Base-by-base conservation (phyloP, 805 yeast species). In the Hanseniaspora lachancei region DNA sequence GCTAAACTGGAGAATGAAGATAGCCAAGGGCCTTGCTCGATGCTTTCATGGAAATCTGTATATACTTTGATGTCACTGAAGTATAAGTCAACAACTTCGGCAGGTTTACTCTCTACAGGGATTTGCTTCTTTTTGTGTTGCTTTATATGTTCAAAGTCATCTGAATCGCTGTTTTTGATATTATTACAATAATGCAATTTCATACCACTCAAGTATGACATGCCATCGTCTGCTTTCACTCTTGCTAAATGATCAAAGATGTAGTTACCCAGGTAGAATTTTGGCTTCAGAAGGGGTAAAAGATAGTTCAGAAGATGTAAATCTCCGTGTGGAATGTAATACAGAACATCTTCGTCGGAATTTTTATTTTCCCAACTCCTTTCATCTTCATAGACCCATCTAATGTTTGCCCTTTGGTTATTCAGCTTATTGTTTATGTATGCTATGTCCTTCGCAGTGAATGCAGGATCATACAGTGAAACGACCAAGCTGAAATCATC, bases 271-370 rank as follows among this genome's bases (percentile, higher is more conserved):
- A 53, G 18, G 36, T 53, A 53, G n/a, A 29, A 46, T 15, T 27
- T 46, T 5, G 56, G 56, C n/a, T 53, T 53, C n/a, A 38, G 3
- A 12, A 53, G 23, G 8, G 56, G 56, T 6, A 53, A 51, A 0
- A 80, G 59, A 1, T 27, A n/a, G 42, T 78, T 74, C 1, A 82
- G 77, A 18, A 80, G 62, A 18, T 66, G 71, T 41, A 82, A 66
- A 1, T 88, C 86, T 0, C 89, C 91, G 68, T 86, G 95, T 0
- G 95, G 95, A 48, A 86, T 71, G 62, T 78, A 85, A 64, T 71
- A 83, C 2, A 86, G 66, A 0, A 74, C 69, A 1, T 58, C 38
- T 1, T 48, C 20, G 0, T 44, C 10, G 54, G 51, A 18, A 18
- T 32, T 21, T 52, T 55, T 61, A 23, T 63, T 58, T 5, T 59